These are phyloP conservation scores for Wickerhamomyces sp. DNA, from an alignment of 1,139 yeast genomes.

Conservation along the genomic window DNA sequence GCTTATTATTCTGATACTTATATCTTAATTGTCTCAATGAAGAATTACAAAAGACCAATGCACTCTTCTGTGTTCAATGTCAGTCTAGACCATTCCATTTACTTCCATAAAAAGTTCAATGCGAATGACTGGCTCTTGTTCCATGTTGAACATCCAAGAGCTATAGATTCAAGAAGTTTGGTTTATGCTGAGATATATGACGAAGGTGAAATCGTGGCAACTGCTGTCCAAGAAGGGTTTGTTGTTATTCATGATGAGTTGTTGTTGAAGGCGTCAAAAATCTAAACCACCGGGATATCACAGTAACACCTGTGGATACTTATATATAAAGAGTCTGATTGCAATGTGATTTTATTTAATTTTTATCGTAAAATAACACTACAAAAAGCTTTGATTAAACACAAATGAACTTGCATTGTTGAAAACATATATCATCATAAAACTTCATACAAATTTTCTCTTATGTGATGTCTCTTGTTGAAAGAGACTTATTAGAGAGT, in stretches of 20 bases:
- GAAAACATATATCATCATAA: constrained; percentile 1
- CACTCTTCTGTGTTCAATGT: constrained; percentile 45
- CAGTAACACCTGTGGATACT: too few species aligned
- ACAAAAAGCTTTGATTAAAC: too few species aligned
- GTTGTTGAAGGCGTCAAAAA: not conserved
- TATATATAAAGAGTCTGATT: too few species aligned
- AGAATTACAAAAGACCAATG: constrained; percentile 37
- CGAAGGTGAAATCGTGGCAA: constrained; percentile 55
- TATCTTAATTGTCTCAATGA: constrained; percentile 44
- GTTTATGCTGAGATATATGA: constrained; percentile 57
- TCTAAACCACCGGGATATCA: not conserved
- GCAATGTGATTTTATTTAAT: too few species aligned
- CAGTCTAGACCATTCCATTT: constrained; percentile 63
- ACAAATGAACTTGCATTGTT: not conserved
- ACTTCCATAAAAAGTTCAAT: constrained; percentile 56
- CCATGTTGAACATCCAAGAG: constrained; percentile 45
- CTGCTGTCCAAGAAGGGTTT: constrained; percentile 65
- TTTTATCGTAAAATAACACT: too few species aligned
- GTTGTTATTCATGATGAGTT: constrained; percentile 24
- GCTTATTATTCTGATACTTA: constrained; percentile 61
- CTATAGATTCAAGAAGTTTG: constrained; percentile 50
- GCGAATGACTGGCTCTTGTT: constrained; percentile 51
- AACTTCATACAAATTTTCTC: not conserved
- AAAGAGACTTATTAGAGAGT: not conserved
- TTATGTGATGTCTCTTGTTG: constrained; percentile 1